Conservation (phyloP, 108 stramenopile species). For the Asterionellopsis glacialis region DNA sequence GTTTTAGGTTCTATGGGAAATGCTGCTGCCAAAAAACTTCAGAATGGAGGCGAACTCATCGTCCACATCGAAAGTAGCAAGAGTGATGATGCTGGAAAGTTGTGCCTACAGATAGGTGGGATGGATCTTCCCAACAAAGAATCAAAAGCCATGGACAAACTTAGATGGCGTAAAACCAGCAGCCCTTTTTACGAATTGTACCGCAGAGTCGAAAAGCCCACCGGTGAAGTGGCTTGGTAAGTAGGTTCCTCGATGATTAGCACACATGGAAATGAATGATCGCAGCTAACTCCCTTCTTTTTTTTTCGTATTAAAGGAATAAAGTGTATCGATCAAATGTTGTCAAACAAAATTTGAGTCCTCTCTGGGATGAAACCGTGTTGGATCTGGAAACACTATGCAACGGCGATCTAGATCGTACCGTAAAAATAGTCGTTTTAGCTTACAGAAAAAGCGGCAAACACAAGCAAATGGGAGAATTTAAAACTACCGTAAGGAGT, state of each 20-base stretch:
- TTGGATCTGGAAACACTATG: constrained; percentile 65
- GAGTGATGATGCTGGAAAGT: constrained; percentile 7
- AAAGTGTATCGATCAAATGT: constrained; percentile 65
- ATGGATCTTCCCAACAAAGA: constrained; percentile 63
- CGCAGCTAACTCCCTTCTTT: too few relatives aligned
- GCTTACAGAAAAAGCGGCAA: constrained; percentile 64
- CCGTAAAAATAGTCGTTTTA: constrained; percentile 63
- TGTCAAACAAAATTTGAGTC: constrained; percentile 57
- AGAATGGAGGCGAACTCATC: constrained; percentile 60
- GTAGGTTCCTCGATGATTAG: constrained; percentile 4
- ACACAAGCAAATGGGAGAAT: constrained; percentile 71
- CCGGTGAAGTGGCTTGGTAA: constrained; percentile 51
- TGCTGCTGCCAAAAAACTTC: constrained; percentile 55
- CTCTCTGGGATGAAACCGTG: constrained; percentile 54
- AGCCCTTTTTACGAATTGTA: constrained; percentile 77
- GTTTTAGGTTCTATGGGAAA: constrained; percentile 62
- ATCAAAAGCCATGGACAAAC: constrained; percentile 47
- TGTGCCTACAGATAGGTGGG: constrained; percentile 43
- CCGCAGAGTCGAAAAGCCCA: constrained; percentile 60
- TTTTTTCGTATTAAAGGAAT: constrained; percentile 14
- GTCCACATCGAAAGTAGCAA: constrained; percentile 54
- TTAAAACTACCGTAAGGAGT: constrained; percentile 49
- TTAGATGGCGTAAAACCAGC: constrained; percentile 38
- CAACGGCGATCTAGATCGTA: constrained; percentile 70
- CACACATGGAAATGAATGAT: too few relatives aligned